Conservation (phyloP, 148 eudicot species). For the Rhododendron henanense region DNA sequence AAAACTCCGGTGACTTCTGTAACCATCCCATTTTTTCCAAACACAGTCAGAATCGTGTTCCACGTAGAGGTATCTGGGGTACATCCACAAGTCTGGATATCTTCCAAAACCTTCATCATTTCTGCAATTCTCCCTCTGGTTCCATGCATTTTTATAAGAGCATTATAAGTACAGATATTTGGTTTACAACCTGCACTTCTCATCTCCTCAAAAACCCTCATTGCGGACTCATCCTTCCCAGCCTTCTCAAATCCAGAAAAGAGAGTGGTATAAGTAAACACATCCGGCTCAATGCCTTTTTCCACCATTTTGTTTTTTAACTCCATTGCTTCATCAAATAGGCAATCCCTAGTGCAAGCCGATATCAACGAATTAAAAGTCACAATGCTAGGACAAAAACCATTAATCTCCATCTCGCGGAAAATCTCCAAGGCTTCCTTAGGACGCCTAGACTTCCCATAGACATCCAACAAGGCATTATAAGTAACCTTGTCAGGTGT, state of each 20-base stretch:
- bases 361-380: constrained; percentile 84
- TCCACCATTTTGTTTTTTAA: constrained; percentile 66
- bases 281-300: constrained; percentile 79
- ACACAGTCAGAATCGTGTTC: constrained; percentile 82
- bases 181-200: constrained; percentile 64
- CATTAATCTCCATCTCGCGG: constrained; percentile 62
- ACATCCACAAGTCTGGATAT: constrained; percentile 60
- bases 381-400: constrained; percentile 64
- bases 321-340: constrained; percentile 72
- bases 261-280: constrained; percentile 77
- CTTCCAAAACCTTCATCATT: constrained; percentile 90
- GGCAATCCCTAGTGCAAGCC: constrained; percentile 70
- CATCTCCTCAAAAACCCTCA: constrained; percentile 88
- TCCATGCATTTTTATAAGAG: constrained; percentile 87
- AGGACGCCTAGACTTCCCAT: constrained; percentile 73
- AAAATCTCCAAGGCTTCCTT: constrained; percentile 82
- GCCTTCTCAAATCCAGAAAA: constrained; percentile 92
- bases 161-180: constrained; percentile 80
- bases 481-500: constrained; percentile 86
- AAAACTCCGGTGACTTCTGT: constrained; percentile 65
- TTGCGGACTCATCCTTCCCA: constrained; percentile 86
- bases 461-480: constrained; percentile 87
- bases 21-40: constrained; percentile 88
- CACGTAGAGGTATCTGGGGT: constrained; percentile 85
- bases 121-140: constrained; percentile 68